phyloP scores from a whole-genome alignment of 768 basidiomycete species.

The Crepidotus variabilis region DNA sequence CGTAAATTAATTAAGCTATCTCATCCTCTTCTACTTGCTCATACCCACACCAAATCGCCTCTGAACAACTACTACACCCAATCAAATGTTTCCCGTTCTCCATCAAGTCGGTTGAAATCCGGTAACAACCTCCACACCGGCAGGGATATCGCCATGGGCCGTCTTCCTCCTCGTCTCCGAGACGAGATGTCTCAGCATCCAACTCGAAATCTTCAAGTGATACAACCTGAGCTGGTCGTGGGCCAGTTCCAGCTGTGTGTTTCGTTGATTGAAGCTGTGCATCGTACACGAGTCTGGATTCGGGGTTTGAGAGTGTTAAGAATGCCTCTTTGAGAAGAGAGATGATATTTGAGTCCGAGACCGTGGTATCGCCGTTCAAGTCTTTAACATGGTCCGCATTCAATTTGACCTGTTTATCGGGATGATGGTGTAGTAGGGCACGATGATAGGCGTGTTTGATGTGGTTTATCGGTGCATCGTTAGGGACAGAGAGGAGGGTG shows the following conservation, averaged over 20 bases:
- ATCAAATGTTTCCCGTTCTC: conserved; percentile 71
- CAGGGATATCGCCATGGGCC: conserved; percentile 57
- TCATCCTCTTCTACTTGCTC: conserved; percentile 38
- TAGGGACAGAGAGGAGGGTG: conserved; percentile 47
- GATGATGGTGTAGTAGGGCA: conserved; percentile 59
- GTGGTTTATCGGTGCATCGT: conserved; percentile 42
- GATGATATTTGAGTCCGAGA: conserved; percentile 37
- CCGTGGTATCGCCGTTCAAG: conserved; percentile 1
- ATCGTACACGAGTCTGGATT: conserved; percentile 52
- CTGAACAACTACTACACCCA: conserved; percentile 74
- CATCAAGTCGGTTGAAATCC: conserved; percentile 53
- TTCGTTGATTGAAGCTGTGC: conserved; percentile 11
- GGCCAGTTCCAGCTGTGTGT: conserved; percentile 22
- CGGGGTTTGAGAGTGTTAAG: conserved; percentile 47
- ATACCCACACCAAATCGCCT: conserved; percentile 84
- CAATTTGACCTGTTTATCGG: conserved; percentile 29
- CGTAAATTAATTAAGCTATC: background rate
- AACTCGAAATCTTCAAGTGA: conserved; percentile 73
- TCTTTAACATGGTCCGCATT: too few relatives aligned
- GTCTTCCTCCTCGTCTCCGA: conserved; percentile 21
- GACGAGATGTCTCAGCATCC: conserved; percentile 5
- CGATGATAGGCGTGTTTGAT: conserved; percentile 68
- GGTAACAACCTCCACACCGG: conserved; percentile 71
- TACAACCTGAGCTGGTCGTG: conserved; percentile 73
- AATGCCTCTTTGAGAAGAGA: conserved; percentile 68